These are phyloP conservation scores for Blastosporella zonata DNA, from an alignment of 1,284 basidiomycete genomes.

Conservation along the genomic window DNA sequence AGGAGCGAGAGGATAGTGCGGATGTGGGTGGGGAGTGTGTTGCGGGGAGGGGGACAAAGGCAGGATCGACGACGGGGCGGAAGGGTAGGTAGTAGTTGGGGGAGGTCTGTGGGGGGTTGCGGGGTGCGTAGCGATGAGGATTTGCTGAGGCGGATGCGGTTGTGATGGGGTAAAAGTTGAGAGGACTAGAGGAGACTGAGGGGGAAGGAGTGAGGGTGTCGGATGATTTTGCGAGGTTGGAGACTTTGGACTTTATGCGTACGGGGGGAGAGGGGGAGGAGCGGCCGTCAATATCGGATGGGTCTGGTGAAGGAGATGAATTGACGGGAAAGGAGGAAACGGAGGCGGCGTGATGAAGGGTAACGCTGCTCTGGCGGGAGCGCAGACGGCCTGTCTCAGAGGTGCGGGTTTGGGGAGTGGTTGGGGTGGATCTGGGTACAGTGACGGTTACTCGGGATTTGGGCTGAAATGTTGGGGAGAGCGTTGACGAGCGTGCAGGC, in stretches of 20 bases:
- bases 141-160: conserved; percentile 52
- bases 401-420: conserved; percentile 32
- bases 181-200: conserved; percentile 48
- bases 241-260: conserved; percentile 58
- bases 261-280: conserved; percentile 28
- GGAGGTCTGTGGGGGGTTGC: conserved; percentile 31
- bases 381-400: conserved; percentile 22
- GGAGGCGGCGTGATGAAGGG: conserved; percentile 34
- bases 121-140: conserved; percentile 48
- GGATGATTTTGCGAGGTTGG: conserved; percentile 39
- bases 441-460: conserved; percentile 13
- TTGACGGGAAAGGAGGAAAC: conserved; percentile 27
- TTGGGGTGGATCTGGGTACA: conserved; percentile 24
- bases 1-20: conserved; percentile 66
- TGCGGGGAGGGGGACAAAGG: too few relatives aligned
- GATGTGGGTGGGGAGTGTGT: conserved; percentile 69
- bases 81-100: conserved; percentile 36
- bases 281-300: conserved; percentile 18
- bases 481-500: conserved; percentile 28
- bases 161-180: conserved; percentile 60
- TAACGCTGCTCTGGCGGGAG: conserved; percentile 31
- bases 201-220: conserved; percentile 37
- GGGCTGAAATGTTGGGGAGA: conserved; percentile 27
- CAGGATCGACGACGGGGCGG: conserved; percentile 27
- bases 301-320: conserved; percentile 12